These are phyloP conservation scores for Poa annua DNA, from an alignment of 176 grass and related monocot genomes.

Conservation along the genomic window DNA sequence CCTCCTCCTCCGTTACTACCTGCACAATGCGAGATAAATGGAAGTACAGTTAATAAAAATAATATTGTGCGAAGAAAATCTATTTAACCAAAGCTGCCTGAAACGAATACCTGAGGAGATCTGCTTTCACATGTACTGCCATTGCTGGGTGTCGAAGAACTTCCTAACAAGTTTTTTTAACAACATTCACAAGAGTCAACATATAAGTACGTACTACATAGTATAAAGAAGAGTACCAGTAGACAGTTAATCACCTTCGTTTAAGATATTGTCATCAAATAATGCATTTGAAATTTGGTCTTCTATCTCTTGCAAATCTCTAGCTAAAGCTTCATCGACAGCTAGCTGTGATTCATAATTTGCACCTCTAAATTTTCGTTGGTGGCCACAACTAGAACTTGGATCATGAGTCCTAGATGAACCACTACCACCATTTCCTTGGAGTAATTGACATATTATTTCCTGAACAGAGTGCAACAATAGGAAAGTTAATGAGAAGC, in stretches of 20 bases:
- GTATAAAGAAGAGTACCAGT: conserved; percentile 5
- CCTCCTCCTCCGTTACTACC: conserved; percentile 42
- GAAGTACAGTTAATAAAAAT: conserved; percentile 20
- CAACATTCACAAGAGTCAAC: conserved; percentile 30
- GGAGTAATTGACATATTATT: conserved; percentile 68
- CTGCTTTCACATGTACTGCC: conserved; percentile 36
- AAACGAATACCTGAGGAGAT: conserved; percentile 59
- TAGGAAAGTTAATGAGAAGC: conserved; percentile 19
- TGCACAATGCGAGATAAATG: conserved; percentile 46
- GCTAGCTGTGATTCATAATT: conserved; percentile 57
- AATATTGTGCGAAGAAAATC: conserved; percentile 12
- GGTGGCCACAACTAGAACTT: conserved; percentile 43
- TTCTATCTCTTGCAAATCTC: conserved; percentile 73
- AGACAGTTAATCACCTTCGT: conserved; percentile 36
- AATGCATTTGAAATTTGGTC: conserved; percentile 53
- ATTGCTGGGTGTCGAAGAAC: conserved; percentile 33
- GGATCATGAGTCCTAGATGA: conserved; percentile 44
- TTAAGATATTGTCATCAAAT: conserved; percentile 36
- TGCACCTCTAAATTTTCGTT: conserved; percentile 28
- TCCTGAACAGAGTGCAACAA: conserved; percentile 53
- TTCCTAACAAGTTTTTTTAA: conserved; percentile 49
- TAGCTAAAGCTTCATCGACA: conserved; percentile 80
- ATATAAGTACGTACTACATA: not conserved
- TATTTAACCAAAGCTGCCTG: not conserved
- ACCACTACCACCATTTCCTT: conserved; percentile 52